Evolutionary conservation across 768 basidiomycete species (phyloP).

Genomic region (Rhizopogon vinicolor): DNA sequence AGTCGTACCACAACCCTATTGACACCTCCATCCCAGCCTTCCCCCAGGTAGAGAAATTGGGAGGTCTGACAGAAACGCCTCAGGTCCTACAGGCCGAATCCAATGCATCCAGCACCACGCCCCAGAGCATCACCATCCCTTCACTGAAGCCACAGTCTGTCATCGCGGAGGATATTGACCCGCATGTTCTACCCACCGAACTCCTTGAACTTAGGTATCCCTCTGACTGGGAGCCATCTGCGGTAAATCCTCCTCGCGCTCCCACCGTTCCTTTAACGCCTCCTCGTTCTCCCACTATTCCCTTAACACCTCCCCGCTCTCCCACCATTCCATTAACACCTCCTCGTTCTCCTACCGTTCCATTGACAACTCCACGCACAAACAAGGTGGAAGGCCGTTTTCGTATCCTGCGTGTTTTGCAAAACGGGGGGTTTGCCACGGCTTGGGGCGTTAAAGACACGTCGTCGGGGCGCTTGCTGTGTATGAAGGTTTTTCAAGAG

Average conservation of each 20-base stretch:
- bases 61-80: background rate
- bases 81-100: background rate
- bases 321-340: background rate
- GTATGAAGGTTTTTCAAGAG: constrained; percentile 33
- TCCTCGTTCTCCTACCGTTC: no score
- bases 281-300: no score
- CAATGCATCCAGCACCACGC: no score
- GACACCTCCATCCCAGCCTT: background rate
- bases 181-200: background rate
- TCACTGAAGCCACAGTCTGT: background rate
- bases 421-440: constrained; percentile 15
- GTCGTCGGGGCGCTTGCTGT: constrained; percentile 29
- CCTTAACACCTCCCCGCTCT: background rate
- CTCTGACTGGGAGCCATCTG: background rate
- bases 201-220: background rate
- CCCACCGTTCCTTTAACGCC: background rate
- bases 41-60: background rate
- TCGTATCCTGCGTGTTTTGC: constrained; percentile 11
- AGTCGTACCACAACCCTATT: background rate
- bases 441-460: constrained; percentile 20
- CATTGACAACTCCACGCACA: background rate
- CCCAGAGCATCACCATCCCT: background rate
- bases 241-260: no score
- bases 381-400: constrained; percentile 16
- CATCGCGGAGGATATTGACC: background rate